phyloP scores from a whole-genome alignment of 768 basidiomycete species.

The Tylopilus subfusipes region DNA sequence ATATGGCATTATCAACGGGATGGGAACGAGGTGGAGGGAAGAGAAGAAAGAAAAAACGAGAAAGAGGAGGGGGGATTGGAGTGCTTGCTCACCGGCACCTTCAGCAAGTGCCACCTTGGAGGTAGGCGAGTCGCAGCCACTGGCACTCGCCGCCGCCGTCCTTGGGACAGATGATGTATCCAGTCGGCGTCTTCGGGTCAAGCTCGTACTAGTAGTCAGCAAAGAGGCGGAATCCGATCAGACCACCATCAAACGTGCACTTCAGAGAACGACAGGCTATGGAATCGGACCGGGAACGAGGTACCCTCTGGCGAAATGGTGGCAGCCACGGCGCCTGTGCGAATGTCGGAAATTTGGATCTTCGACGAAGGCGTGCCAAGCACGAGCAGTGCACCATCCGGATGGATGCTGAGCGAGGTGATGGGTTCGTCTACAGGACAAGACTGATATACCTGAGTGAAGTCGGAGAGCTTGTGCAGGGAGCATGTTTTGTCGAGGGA shows the following conservation, averaged over 20 bases:
- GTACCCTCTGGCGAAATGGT: slow-evolving; percentile 56
- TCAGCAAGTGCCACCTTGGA: too few relatives aligned
- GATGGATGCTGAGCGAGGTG: slow-evolving; percentile 81
- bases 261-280: slow-evolving; percentile 89
- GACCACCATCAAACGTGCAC: too few relatives aligned
- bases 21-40: too few relatives aligned
- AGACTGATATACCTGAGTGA: slow-evolving; percentile 74
- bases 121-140: too few relatives aligned
- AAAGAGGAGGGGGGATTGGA: too few relatives aligned
- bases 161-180: too few relatives aligned
- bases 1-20: too few relatives aligned
- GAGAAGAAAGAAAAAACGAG: too few relatives aligned
- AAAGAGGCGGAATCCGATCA: slow-evolving; percentile 97
- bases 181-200: too few relatives aligned
- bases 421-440: slow-evolving; percentile 72
- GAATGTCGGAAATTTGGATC: slow-evolving; percentile 84
- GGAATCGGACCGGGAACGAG: slow-evolving; percentile 75
- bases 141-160: too few relatives aligned
- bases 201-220: too few relatives aligned
- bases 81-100: too few relatives aligned
- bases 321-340: slow-evolving; percentile 74
- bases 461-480: slow-evolving; percentile 72
- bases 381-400: slow-evolving; percentile 87
- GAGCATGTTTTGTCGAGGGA: slow-evolving; percentile 92
- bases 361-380: slow-evolving; percentile 80